A percentile compares a stretch with the other conserved stretches of the same genome.
Evolutionary conservation across 805 yeast genomes (phyloP).

Genomic region (Kodamaea laetipori): DNA sequence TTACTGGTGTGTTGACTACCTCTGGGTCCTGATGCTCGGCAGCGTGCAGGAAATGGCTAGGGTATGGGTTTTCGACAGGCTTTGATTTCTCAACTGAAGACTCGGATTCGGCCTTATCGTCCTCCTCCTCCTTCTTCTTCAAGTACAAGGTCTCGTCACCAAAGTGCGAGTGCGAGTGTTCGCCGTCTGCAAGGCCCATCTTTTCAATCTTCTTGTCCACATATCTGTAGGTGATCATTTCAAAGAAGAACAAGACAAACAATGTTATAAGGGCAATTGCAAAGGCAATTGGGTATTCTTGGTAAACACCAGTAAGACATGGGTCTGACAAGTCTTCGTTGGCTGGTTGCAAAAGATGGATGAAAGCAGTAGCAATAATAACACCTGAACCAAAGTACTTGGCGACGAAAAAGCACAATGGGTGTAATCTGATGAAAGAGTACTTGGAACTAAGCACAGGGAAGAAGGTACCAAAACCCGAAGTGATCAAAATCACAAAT

Average conservation of each 20-base stretch:
- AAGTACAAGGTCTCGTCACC: slow-evolving; percentile 43
- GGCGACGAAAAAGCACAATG: slow-evolving; percentile 64
- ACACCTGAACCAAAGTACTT: slow-evolving; percentile 85
- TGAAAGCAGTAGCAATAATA: slow-evolving; percentile 78
- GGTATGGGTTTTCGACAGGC: slow-evolving; percentile 26
- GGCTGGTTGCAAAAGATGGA: slow-evolving; percentile 74
- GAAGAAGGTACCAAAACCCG: slow-evolving; percentile 58
- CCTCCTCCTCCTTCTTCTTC: slow-evolving; percentile 26
- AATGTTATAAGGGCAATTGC: slow-evolving; percentile 54
- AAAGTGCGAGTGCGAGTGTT: slow-evolving; percentile 43
- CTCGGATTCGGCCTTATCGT: slow-evolving; percentile 17
- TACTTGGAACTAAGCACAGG: slow-evolving; percentile 63
- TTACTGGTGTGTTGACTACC: slow-evolving; percentile 36
- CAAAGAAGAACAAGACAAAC: slow-evolving; percentile 54
- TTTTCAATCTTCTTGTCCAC: slow-evolving; percentile 40
- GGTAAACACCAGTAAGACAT: slow-evolving; percentile 65
- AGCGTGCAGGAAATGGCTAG: slow-evolving; percentile 48
- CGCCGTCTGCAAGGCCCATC: slow-evolving; percentile 20
- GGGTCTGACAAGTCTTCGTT: slow-evolving; percentile 53
- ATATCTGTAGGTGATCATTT: slow-evolving; percentile 49
- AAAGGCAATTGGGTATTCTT: slow-evolving; percentile 55
- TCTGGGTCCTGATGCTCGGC: slow-evolving; percentile 47
- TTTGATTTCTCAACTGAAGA: slow-evolving; percentile 18
- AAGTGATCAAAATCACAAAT: slow-evolving; percentile 59
- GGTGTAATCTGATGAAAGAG: slow-evolving; percentile 59